Evolutionary conservation across 192 early-diverging fungal species (phyloP).

Genomic region (Fimicolochytrium jonesii): DNA sequence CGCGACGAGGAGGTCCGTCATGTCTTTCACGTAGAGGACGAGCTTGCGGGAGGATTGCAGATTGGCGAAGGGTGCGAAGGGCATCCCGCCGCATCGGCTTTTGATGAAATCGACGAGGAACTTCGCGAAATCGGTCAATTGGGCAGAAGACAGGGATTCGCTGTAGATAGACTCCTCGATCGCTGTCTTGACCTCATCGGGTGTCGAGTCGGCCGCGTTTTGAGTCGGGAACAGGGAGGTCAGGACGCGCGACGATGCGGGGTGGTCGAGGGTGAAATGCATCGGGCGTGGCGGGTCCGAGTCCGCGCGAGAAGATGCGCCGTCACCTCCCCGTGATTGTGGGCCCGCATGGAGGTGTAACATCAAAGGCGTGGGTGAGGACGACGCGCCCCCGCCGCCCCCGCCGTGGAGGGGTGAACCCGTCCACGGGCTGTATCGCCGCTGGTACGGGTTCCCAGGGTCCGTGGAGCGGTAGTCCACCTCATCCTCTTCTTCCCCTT

Average conservation of each 20-base stretch:
- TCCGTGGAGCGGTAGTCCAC: not conserved
- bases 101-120: constrained; percentile 16
- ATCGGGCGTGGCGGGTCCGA: too few species aligned
- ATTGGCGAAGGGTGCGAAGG: not conserved
- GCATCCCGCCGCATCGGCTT: constrained; percentile 4
- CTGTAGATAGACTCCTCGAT: constrained; percentile 11
- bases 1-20: constrained; percentile 32
- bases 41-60: constrained; percentile 13
- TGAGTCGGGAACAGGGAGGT: too few species aligned
- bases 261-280: too few species aligned
- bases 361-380: too few species aligned
- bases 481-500: constrained; percentile 39
- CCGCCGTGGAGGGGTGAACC: too few species aligned
- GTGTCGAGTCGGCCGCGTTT: too few species aligned
- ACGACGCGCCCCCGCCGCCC: too few species aligned
- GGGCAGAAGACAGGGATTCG: constrained; percentile 9
- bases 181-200: not conserved
- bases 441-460: not conserved
- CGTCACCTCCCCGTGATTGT: too few species aligned
- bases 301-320: too few species aligned
- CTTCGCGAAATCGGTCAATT: constrained; percentile 15
- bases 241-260: too few species aligned
- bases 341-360: too few species aligned
- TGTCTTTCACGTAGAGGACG: constrained; percentile 30
- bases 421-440: too few species aligned